Evolutionary conservation across 768 basidiomycete species (phyloP).

Genomic region (Tylopilus felleus): DNA sequence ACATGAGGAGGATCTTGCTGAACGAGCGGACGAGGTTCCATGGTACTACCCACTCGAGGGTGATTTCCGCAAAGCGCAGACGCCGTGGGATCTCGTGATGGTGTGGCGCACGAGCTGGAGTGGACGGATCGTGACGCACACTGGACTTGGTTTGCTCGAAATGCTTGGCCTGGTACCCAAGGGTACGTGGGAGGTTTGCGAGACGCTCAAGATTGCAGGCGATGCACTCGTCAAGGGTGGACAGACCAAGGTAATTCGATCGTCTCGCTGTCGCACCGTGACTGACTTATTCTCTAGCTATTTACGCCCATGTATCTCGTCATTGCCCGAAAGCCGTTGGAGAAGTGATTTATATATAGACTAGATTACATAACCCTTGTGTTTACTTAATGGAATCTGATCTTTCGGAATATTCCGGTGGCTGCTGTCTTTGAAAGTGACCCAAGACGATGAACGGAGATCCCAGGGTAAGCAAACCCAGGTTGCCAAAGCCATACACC

Average conservation of each 20-base stretch:
- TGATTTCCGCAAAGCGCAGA: conserved; percentile 89
- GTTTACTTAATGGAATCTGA: conserved; percentile 23
- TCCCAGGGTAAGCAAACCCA: conserved; percentile 64
- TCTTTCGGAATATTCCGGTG: conserved; percentile 25
- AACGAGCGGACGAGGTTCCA: conserved; percentile 66
- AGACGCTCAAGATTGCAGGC: conserved; percentile 81
- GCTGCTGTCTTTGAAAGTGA: conserved; percentile 10
- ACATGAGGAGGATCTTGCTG: conserved; percentile 93
- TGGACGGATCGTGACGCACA: conserved; percentile 82
- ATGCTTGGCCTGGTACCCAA: conserved; percentile 78
- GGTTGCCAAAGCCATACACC: conserved; percentile 62
- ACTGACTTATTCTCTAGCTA: conserved; percentile 43
- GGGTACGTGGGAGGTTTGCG: conserved; percentile 88
- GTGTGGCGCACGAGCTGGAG: conserved; percentile 89
- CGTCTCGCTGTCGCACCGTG: not conserved
- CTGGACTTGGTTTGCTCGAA: conserved; percentile 74
- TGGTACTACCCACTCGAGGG: conserved; percentile 99
- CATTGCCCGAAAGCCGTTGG: conserved; percentile 51
- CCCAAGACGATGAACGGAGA: conserved; percentile 45
- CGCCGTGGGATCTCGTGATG: conserved; percentile 84
- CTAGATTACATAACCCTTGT: not conserved
- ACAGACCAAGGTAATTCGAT: conserved; percentile 64
- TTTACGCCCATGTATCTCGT: conserved; percentile 88
- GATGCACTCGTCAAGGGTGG: conserved; percentile 81
- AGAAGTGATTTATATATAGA: conserved; percentile 1